Evolutionary conservation across 495 filamentous ascomycete species (phyloP), one percentile per base, ranked within the genome.

Genomic region (Aspergillus campestris): DNA sequence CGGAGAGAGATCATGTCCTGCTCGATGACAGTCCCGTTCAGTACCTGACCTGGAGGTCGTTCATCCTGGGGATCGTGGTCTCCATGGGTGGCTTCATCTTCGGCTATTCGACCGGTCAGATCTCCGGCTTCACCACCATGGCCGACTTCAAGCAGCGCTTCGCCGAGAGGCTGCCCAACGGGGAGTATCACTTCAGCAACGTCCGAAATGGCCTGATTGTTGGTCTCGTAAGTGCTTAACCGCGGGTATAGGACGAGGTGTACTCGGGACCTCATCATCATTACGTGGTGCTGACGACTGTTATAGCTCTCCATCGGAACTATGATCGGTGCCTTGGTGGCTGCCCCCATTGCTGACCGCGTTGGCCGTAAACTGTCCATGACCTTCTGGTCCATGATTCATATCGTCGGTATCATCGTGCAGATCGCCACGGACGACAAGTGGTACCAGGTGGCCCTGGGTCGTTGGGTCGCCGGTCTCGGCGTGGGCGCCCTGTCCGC

Each of bases 1-100:
- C 55, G 14, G 67, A 72, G 56, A 73, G 73, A 56, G 58, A 68
- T 50, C 48, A 59, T 34, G 58, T 49, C 38, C 58, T 59, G 14
- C 60, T 74, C 34, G 67, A 72, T 51, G 69, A 74, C 37, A 65
- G 65, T 47, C 70, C 70, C 7, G 70, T 72, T 50, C 58, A 61
- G 43, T 69, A 69, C 35, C 45, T 78, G 44, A 78, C 74, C 24
- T 66, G 67, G 58, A 66, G 69, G 3, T 70, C 73, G 0, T 69
- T 75, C 49, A 63, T 71, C 45, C 65, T 79, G 50, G 74, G 74
- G 42, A 42, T 78, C 35, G 60, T 74, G 44, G 75, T 74, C 34
- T 77, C 83, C 7, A 82, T 87, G 71, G 83, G 83, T 56, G 83
- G 83, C 49, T 82, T 87, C 60, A 80, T 87, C 47, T 87, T 87